phyloP scores from a whole-genome alignment of 768 basidiomycete species.

The Daedaleopsis sinensis region DNA sequence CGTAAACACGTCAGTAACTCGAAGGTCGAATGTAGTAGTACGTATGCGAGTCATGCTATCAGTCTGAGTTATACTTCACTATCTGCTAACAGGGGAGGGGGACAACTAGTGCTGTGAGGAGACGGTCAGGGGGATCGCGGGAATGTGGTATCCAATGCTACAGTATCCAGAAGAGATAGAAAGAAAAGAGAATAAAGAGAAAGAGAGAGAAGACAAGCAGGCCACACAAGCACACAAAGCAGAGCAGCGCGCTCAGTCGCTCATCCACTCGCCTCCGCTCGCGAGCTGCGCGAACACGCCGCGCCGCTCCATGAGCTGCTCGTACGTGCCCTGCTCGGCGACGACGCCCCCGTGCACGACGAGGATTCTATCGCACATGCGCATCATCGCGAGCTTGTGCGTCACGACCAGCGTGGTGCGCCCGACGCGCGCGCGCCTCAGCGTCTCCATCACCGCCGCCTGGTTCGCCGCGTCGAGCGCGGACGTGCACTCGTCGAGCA shows the following conservation, averaged over 20 bases:
- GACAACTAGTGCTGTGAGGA: not conserved
- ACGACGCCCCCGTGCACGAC: slow-evolving; percentile 79
- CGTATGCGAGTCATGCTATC: slow-evolving; percentile 3
- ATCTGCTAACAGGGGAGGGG: slow-evolving; percentile 1
- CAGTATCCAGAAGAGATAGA: slow-evolving; percentile 11
- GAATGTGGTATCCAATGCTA: slow-evolving; percentile 20
- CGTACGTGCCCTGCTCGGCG: slow-evolving; percentile 78
- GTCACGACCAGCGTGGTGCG: slow-evolving; percentile 91
- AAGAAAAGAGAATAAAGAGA: not conserved
- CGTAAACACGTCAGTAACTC: slow-evolving; percentile 14
- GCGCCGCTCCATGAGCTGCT: slow-evolving; percentile 62
- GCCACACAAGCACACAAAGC: not conserved
- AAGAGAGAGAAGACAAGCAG: slow-evolving; percentile 2
- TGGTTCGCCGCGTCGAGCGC: slow-evolving; percentile 89
- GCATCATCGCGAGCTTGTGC: slow-evolving; percentile 90
- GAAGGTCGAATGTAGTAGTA: slow-evolving; percentile 23
- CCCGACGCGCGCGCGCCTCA: slow-evolving; percentile 62
- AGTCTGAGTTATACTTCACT: slow-evolving; percentile 21
- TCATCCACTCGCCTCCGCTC: slow-evolving; percentile 72
- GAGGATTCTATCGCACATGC: slow-evolving; percentile 86
- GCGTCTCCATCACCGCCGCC: slow-evolving; percentile 77
- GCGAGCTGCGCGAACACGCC: slow-evolving; percentile 82
- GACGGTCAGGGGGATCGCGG: not conserved
- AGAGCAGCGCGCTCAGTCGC: slow-evolving; percentile 13
- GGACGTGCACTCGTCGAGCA: slow-evolving; percentile 95